Evolutionary conservation across 352 stramenopile genomes (phyloP).

Genomic region (Globisporangium heterothallicum): DNA sequence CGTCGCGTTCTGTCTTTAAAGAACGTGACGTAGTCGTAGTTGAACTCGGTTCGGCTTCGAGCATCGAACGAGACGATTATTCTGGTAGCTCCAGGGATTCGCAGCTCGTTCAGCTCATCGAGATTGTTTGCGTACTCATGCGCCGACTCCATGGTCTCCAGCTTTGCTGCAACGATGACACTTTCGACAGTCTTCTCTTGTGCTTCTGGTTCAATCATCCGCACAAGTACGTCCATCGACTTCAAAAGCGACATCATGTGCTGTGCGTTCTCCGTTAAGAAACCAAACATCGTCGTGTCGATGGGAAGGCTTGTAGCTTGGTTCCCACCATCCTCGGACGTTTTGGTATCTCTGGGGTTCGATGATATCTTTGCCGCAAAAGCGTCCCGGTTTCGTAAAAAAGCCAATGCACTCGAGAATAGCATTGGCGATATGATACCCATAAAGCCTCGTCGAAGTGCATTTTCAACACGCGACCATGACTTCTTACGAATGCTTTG

Average conservation of each 20-base stretch:
- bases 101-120: slow-evolving; percentile 60
- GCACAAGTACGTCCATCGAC: slow-evolving; percentile 26
- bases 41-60: slow-evolving; percentile 69
- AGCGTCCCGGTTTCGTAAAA: slow-evolving; percentile 24
- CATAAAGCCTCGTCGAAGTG: slow-evolving; percentile 8
- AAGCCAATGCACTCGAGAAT: slow-evolving; percentile 27
- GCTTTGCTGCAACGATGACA: slow-evolving; percentile 38
- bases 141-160: slow-evolving; percentile 65
- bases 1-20: slow-evolving; percentile 59
- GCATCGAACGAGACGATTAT: slow-evolving; percentile 85
- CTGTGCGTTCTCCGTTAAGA: slow-evolving; percentile 20
- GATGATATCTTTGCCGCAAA: slow-evolving; percentile 10
- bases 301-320: background rate
- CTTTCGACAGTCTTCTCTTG: slow-evolving; percentile 31
- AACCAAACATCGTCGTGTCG: slow-evolving; percentile 1
- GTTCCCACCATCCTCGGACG: background rate
- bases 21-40: slow-evolving; percentile 89
- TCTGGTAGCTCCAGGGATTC: slow-evolving; percentile 59
- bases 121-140: slow-evolving; percentile 83
- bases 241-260: slow-evolving; percentile 30
- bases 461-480: slow-evolving; percentile 10
- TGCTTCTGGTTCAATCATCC: slow-evolving; percentile 22
- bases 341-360: background rate
- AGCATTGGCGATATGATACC: slow-evolving; percentile 33
- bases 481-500: background rate